These are phyloP conservation scores for Salvia miltiorrhiza DNA, from an alignment of 257 asterid species.

Conservation along the genomic window DNA sequence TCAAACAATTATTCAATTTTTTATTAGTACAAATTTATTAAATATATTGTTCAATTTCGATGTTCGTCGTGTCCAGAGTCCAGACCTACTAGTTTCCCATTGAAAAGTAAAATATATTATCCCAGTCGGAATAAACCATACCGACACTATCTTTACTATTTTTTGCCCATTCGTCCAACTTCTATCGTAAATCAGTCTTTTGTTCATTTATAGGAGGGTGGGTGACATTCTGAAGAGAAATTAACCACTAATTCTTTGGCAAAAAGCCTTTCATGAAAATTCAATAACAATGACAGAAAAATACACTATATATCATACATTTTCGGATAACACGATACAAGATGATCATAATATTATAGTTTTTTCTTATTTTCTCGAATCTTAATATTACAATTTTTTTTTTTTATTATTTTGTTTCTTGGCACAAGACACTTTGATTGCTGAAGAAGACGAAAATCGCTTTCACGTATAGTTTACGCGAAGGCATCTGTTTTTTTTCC, in stretches of 20 bases:
- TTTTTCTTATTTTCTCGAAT: constrained; percentile 14
- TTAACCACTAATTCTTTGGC: not conserved
- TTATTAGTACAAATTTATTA: too few relatives aligned
- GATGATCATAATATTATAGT: not conserved
- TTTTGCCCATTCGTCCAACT: not conserved
- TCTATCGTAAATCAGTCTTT: not conserved
- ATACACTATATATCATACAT: not conserved
- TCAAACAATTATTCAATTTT: too few relatives aligned
- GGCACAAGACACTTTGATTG: constrained; percentile 1
- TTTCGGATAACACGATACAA: constrained; percentile 10
- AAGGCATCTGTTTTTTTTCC: too few relatives aligned
- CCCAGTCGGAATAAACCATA: not conserved
- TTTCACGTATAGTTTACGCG: not conserved
- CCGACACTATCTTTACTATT: not conserved
- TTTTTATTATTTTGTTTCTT: too few relatives aligned
- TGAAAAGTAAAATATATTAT: not conserved
- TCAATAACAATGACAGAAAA: not conserved
- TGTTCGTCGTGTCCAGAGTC: too few relatives aligned
- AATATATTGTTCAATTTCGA: too few relatives aligned
- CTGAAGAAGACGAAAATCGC: not conserved
- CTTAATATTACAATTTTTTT: not conserved
- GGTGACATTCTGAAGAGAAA: not conserved
- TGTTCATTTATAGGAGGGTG: not conserved
- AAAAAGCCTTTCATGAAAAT: not conserved
- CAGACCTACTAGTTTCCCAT: too few relatives aligned